phyloP scores from a whole-genome alignment of 257 asterid genomes.

The Nicotiana attenuata region DNA sequence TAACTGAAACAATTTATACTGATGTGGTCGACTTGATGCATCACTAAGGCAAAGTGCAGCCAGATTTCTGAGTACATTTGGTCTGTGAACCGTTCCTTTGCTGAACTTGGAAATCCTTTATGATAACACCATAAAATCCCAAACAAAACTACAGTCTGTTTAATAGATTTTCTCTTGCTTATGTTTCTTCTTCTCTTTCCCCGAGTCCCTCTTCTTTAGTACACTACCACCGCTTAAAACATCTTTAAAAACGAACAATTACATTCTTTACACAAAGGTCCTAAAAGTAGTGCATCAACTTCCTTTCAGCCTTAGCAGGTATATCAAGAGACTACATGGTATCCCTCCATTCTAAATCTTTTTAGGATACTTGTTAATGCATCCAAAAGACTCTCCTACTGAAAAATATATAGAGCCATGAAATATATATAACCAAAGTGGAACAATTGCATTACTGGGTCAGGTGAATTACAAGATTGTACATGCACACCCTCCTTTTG shows the following conservation, averaged over 20 bases:
- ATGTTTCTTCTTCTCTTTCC: neutral
- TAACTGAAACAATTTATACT: neutral
- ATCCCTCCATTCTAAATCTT: neutral
- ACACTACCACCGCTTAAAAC: neutral
- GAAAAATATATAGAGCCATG: neutral
- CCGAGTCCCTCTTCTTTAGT: neutral
- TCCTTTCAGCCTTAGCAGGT: neutral
- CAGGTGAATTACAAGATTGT: conserved; percentile 43
- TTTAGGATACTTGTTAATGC: neutral
- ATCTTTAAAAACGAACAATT: neutral
- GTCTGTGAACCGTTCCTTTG: neutral
- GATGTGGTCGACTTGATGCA: neutral
- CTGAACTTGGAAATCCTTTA: neutral
- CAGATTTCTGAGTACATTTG: neutral
- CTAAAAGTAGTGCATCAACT: neutral
- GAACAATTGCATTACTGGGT: conserved; percentile 8
- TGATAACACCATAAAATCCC: neutral
- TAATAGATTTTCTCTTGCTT: neutral
- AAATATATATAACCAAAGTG: conserved; percentile 12
- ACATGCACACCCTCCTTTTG: conserved; percentile 67
- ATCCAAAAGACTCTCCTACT: conserved; percentile 7
- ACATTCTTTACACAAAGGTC: neutral
- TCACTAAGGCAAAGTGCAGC: neutral
- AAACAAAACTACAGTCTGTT: neutral
- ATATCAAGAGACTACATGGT: neutral